Base-by-base conservation (phyloP, 352 stramenopile species). In the Pythium aristosporum region DNA sequence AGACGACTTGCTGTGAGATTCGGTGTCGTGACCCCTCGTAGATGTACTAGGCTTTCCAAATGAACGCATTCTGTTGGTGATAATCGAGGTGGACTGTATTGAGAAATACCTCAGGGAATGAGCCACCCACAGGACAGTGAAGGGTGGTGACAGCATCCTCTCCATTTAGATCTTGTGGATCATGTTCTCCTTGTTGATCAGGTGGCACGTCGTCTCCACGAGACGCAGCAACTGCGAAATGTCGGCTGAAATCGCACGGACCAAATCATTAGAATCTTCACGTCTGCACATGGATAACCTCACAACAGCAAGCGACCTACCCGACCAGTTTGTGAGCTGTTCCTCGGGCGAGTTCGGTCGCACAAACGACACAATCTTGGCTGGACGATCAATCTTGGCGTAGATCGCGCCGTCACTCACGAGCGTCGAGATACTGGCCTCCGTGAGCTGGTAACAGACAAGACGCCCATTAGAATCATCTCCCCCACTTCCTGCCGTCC, bases 131-230 rank as follows among this genome's bases (percentile, higher is more conserved):
- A 39, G 8, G 1, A 39, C 34, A 39, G 34, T 39, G 3, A 5
- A 30, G 25, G 34, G 34, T 39, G 34, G 34, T 10, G 25, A 30
- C 25, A 30, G 25, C 18, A 11, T 16, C 13, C 11, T 46, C 15
- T 20, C 25, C 25, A 30, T 41, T 78, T 82, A 94, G 57, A 96
- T 80, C 76, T 96, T 96, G 80, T 97, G 82, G 59, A 98, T 88
- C 96, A 99, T 99, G 69, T 97, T 98, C 74, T 99, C 97, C 86
- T 99, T 99, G 80, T 99, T 97, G 80, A 99, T 98, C 64, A 99
- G 81, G 84, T 99, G 97, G 65, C 88, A 98, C 54, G 97, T 99
- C 28, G 92, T 97, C 77, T 99, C 97, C 37, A 99, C 94, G 39
- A 99, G 77, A 56, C 88, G 78, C 61, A 99, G 86, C 49, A 99